phyloP scores from a whole-genome alignment of 331 rosid genomes.

The Malus hybrid region DNA sequence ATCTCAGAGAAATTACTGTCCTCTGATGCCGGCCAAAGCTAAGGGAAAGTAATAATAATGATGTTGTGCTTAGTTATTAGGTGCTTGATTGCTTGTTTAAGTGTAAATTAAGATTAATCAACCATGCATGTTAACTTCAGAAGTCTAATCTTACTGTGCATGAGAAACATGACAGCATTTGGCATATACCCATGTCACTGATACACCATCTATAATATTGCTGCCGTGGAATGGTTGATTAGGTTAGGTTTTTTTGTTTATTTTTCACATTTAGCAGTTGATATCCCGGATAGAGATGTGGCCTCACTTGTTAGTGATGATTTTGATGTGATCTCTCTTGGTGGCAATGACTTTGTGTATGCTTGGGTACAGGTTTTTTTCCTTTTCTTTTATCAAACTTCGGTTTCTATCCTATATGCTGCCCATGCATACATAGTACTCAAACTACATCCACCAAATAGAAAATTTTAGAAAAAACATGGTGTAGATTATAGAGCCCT shows the following conservation, averaged over 20 bases:
- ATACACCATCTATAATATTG: not conserved
- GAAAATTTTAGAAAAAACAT: not conserved
- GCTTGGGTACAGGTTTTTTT: no score
- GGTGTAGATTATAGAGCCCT: not conserved
- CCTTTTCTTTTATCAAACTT: no score
- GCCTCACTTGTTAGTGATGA: not conserved
- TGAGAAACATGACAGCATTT: not conserved
- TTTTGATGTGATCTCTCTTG: not conserved
- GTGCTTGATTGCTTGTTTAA: constrained; percentile 21
- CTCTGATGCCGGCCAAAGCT: not conserved
- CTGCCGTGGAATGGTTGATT: not conserved
- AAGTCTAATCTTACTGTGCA: not conserved
- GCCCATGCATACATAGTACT: not conserved
- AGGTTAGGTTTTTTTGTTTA: not conserved
- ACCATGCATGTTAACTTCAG: not conserved
- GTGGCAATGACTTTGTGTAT: not conserved
- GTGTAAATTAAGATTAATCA: constrained; percentile 5
- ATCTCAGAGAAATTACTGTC: constrained; percentile 1
- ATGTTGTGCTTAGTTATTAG: constrained; percentile 22
- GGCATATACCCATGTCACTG: not conserved
- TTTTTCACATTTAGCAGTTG: not conserved
- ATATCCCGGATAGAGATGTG: not conserved
- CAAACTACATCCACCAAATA: not conserved
- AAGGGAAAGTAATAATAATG: not conserved
- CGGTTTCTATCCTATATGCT: no score